phyloP scores from a whole-genome alignment of 2,329 filamentous ascomycete species.

The Penicillium capsulatum region DNA sequence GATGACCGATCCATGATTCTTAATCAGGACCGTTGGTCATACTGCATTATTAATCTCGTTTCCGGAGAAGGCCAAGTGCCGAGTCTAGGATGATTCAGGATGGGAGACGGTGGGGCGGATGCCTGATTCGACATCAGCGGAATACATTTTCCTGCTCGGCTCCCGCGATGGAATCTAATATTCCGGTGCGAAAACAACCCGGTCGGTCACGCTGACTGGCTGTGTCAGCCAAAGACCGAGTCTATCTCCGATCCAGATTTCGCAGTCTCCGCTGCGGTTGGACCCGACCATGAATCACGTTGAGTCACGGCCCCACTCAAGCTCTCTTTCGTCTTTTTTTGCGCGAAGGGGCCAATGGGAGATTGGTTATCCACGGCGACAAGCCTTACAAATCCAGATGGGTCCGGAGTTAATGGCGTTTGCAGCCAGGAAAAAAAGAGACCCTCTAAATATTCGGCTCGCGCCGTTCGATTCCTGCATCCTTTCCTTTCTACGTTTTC shows the following conservation, averaged over 20 bases:
- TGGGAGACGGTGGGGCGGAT: background rate
- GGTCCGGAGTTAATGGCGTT: constrained; percentile 15
- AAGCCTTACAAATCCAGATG: constrained; percentile 13
- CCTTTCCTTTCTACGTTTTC: background rate
- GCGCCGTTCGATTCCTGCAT: constrained; percentile 1
- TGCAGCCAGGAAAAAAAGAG: constrained; percentile 1
- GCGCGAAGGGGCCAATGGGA: background rate
- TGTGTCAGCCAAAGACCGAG: constrained; percentile 11
- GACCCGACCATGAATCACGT: constrained; percentile 13
- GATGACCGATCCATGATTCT: background rate
- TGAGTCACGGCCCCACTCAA: constrained; percentile 22
- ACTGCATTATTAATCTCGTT: no score
- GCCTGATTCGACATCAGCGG: background rate
- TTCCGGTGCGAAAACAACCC: constrained; percentile 3
- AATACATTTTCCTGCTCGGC: constrained; percentile 1
- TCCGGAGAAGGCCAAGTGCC: background rate
- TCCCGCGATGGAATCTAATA: constrained; percentile 9
- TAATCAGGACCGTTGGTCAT: no score
- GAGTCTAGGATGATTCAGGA: background rate
- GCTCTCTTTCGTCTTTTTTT: constrained; percentile 6
- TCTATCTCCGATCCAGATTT: constrained; percentile 15
- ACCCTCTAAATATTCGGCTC: background rate
- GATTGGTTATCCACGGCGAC: constrained; percentile 1
- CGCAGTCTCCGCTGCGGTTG: constrained; percentile 2
- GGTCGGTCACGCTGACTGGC: background rate